A percentile compares a stretch with the other conserved stretches of the same genome.
Evolutionary conservation across 768 basidiomycete species (phyloP).

Genomic region (Lentinus brumalis): DNA sequence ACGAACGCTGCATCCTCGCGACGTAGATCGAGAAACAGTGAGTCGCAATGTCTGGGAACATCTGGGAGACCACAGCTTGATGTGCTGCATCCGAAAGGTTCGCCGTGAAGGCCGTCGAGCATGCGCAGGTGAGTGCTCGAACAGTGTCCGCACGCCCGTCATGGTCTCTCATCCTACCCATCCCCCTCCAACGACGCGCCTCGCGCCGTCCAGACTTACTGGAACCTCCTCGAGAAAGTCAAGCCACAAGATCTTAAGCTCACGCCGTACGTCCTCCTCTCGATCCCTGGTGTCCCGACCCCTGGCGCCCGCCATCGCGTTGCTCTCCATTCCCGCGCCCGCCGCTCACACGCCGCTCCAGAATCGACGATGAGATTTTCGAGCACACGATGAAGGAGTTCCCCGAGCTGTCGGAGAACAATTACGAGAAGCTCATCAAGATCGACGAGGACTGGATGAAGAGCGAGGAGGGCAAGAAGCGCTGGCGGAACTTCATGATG

Average conservation of each 20-base stretch:
- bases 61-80: constrained; percentile 7
- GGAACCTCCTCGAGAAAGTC: constrained; percentile 87
- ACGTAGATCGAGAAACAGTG: constrained; percentile 94
- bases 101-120: constrained; percentile 94
- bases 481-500: constrained; percentile 88
- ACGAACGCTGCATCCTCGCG: not conserved
- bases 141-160: not conserved
- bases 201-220: constrained; percentile 70
- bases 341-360: not conserved
- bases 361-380: constrained; percentile 88
- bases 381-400: constrained; percentile 74
- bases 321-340: not conserved
- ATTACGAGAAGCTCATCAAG: constrained; percentile 45
- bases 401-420: constrained; percentile 63
- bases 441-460: constrained; percentile 96
- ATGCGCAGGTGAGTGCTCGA: constrained; percentile 75
- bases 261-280: constrained; percentile 62
- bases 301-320: not conserved
- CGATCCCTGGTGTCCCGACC: not conserved
- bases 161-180: not conserved
- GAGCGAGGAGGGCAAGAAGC: constrained; percentile 80
- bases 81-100: constrained; percentile 48
- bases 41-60: constrained; percentile 33
- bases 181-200: not conserved
- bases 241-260: constrained; percentile 74